These are phyloP conservation scores for Penicillium sp. DNA, from an alignment of 2,329 filamentous ascomycete genomes.

Conservation along the genomic window DNA sequence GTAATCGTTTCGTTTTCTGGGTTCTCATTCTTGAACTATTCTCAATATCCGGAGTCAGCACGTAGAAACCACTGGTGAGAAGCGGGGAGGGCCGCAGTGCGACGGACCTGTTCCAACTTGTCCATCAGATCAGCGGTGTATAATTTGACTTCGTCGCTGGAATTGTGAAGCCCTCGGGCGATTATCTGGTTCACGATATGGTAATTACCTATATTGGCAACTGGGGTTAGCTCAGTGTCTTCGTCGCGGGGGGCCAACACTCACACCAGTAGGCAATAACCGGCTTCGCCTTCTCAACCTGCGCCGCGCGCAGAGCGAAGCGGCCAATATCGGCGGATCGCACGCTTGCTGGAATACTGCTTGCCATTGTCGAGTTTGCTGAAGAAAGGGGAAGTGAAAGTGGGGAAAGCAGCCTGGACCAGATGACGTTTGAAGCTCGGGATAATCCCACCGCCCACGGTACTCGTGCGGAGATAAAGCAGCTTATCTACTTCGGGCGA, in stretches of 20 bases:
- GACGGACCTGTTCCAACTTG: constrained; percentile 73
- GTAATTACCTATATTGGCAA: constrained; percentile 67
- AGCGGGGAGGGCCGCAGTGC: background rate
- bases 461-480: constrained; percentile 20
- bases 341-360: constrained; percentile 68
- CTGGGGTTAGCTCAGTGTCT: constrained; percentile 14
- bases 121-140: constrained; percentile 89
- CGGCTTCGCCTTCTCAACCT: constrained; percentile 82
- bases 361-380: constrained; percentile 61
- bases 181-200: constrained; percentile 94
- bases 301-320: constrained; percentile 78
- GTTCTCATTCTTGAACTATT: constrained; percentile 69
- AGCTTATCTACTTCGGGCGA: background rate
- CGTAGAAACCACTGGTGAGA: background rate
- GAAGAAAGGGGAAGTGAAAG: constrained; percentile 1
- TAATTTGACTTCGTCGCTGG: constrained; percentile 72
- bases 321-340: constrained; percentile 80
- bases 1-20: constrained; percentile 77
- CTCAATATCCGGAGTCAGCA: constrained; percentile 3
- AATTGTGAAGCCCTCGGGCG: constrained; percentile 72
- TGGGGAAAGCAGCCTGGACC: constrained; percentile 5
- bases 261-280: constrained; percentile 94
- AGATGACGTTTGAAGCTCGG: constrained; percentile 25
- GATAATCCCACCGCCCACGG: constrained; percentile 20
- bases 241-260: constrained; percentile 36